Evolutionary conservation across 352 stramenopile genomes (phyloP), one percentile per base, ranked within the genome.

Genomic region (Pythium rhizo-oryzae): DNA sequence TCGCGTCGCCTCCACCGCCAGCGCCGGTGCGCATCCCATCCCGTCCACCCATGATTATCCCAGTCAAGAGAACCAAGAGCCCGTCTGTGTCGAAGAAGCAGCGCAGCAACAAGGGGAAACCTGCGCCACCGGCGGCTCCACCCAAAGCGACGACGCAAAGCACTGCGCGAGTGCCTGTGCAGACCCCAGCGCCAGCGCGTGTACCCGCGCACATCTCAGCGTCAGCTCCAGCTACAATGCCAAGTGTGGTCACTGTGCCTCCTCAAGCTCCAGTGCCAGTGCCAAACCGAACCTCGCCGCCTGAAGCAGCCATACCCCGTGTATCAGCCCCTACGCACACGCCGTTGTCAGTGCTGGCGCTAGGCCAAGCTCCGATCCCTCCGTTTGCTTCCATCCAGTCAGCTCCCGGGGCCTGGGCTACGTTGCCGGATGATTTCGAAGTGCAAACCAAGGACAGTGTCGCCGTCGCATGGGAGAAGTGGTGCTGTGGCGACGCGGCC

Each of bases 361-460:
- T 39, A 37, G 5, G 15, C 15, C 25, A 23, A 37, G 51, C 51
- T 43, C 30, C 18, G 7, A 35, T 44, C 58, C 13, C 0, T 53
- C 23, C 35, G 15, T 51, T 41, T 24, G 16, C 55, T 1, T n/a
- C 15, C 4, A 18, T 9, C 15, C 9, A 28, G n/a, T 30, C 52
- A 44, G 18, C 39, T 9, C 19, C 55, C 11, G 30, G 30, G 33
- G 4, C 12, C 3, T 37, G 43, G 39, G 7, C 5, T 47, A 28
- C 44, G 23, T 8, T 62, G 4, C 59, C 67, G 15, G 54, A 28
- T 3, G 53, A 65, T 16, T 73, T 69, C 49, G 67, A 73, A 21
- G 54, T 73, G 11, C 59, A 56, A n/a, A 73, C 67, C 24, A 69
- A 73, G 53, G 67, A 68, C 47, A 65, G 33, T 8, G 50, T 73